Conservation (phyloP, 345 rosid species). For the Stellera chamaejasme region DNA sequence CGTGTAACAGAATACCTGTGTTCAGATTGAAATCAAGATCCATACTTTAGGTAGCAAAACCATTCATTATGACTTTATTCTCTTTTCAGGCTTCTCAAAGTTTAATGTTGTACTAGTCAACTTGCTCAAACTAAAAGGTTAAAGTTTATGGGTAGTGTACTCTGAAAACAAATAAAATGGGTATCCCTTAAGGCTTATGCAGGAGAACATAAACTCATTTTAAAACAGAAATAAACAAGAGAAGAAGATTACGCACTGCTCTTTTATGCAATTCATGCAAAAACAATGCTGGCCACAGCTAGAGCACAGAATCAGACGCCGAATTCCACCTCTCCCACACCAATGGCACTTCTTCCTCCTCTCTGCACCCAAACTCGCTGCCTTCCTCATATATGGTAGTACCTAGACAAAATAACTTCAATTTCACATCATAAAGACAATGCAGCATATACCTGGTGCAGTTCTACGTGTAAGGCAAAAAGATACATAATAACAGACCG, state of each 20-base stretch:
- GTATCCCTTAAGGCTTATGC: background rate
- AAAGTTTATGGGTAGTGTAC: too few species aligned
- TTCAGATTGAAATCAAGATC: constrained; percentile 15
- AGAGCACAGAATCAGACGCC: constrained; percentile 53
- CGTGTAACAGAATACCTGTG: constrained; percentile 48
- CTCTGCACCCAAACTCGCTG: constrained; percentile 42
- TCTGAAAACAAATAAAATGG: too few species aligned
- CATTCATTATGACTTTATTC: too few species aligned
- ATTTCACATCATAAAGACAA: constrained; percentile 1
- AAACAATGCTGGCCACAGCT: constrained; percentile 61
- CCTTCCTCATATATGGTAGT: constrained; percentile 47
- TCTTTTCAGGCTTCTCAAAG: too few species aligned
- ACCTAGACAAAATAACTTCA: constrained; percentile 25
- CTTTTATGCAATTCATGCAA: constrained; percentile 64
- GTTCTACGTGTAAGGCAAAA: background rate
- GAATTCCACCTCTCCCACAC: constrained; percentile 57
- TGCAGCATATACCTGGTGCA: background rate
- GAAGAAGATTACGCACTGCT: constrained; percentile 37
- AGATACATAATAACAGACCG: background rate
- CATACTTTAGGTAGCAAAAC: too few species aligned
- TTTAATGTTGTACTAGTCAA: too few species aligned
- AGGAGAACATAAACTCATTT: background rate
- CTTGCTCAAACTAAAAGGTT: too few species aligned
- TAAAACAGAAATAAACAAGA: constrained; percentile 4
- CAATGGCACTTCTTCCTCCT: constrained; percentile 79